phyloP scores from a whole-genome alignment of 1,284 basidiomycete genomes.

The Marasmius oreades region DNA sequence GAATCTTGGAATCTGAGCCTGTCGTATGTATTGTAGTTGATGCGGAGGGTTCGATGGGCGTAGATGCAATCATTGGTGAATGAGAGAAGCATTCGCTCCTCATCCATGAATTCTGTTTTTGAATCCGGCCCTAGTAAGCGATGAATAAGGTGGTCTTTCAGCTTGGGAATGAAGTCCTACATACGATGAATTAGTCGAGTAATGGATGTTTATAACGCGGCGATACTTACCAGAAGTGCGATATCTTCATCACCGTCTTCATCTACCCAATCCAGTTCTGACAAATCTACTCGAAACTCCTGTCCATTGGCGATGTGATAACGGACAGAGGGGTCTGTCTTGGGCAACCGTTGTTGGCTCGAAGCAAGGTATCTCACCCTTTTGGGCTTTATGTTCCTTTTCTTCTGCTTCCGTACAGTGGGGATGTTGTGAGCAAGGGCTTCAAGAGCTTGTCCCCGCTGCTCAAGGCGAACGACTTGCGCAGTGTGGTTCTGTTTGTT shows the following conservation, averaged over 20 bases:
- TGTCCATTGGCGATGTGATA: background rate
- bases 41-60: no score
- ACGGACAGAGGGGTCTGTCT: background rate
- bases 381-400: no score
- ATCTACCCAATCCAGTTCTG: background rate
- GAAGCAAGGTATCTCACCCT: background rate
- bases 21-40: no score
- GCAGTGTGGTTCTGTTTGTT: no score
- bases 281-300: background rate
- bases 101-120: constrained; percentile 20
- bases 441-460: background rate
- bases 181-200: no score
- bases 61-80: no score
- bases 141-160: background rate
- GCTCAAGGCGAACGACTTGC: background rate
- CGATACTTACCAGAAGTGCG: no score
- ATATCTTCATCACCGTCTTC: background rate
- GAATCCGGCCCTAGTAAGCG: background rate
- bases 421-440: no score
- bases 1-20: no score
- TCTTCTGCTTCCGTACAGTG: no score
- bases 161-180: no score
- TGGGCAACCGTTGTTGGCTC: background rate
- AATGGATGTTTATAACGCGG: no score
- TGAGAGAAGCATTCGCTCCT: constrained; percentile 24